Conservation (phyloP, 2,329 filamentous ascomycete genomes). For the Rasamsonia emersonii region DNA sequence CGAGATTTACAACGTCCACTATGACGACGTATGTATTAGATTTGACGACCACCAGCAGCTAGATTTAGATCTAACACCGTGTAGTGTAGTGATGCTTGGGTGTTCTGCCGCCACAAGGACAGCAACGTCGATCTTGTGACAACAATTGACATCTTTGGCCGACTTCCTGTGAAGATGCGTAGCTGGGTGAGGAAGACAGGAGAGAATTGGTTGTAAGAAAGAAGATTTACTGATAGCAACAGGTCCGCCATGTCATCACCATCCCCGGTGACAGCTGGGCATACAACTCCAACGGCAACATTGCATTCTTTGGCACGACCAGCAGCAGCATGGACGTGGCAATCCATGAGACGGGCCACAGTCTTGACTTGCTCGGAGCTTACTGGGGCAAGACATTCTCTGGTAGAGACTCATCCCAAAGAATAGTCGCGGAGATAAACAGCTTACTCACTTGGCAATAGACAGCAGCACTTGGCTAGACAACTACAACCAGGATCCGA, state of each 20-base stretch:
- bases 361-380: conserved; percentile 7
- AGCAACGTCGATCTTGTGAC: conserved; percentile 1
- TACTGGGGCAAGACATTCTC: conserved; percentile 6
- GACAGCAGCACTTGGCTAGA: conserved; percentile 5
- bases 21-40: conserved; percentile 3
- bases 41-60: background rate
- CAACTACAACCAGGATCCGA: conserved; percentile 6
- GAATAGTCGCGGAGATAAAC: too few relatives aligned
- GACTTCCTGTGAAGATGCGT: conserved; percentile 7
- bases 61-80: background rate
- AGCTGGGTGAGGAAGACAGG: too few relatives aligned
- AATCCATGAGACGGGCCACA: conserved; percentile 7
- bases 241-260: conserved; percentile 7
- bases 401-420: background rate
- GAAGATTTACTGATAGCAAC: too few relatives aligned
- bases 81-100: conserved; percentile 6
- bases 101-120: conserved; percentile 6
- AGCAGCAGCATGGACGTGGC: conserved; percentile 5
- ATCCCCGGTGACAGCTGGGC: conserved; percentile 3
- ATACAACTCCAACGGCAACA: conserved; percentile 7
- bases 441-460: background rate
- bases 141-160: conserved; percentile 5
- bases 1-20: conserved; percentile 6
- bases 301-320: conserved; percentile 6
- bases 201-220: too few relatives aligned